These are phyloP conservation scores for Xylaria arbuscula DNA, from an alignment of 2,329 filamentous ascomycete genomes.

Conservation along the genomic window DNA sequence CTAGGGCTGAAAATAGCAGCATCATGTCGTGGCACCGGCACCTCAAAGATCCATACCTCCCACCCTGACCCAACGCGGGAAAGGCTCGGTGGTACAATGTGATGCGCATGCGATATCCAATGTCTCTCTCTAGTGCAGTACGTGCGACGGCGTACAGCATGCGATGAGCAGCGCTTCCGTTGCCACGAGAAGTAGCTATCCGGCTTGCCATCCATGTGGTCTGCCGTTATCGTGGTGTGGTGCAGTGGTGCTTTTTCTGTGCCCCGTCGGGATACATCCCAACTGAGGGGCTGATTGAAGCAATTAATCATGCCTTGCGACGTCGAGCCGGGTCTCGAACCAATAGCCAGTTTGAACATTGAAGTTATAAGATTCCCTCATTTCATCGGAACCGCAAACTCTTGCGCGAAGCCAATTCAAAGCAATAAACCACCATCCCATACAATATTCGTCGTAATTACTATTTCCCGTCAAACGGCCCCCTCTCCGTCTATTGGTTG, in stretches of 20 bases:
- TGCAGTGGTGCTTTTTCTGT: conserved; percentile 28
- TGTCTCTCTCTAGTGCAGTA: background rate
- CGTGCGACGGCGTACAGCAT: conserved; percentile 19
- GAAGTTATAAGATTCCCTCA: conserved; percentile 7
- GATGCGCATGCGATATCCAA: background rate
- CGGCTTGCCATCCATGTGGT: conserved; percentile 14
- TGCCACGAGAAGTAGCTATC: conserved; percentile 20
- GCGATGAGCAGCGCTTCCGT: conserved; percentile 7
- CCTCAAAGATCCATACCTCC: conserved; percentile 19
- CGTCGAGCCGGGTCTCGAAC: conserved; percentile 5
- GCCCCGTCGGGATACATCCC: conserved; percentile 13
- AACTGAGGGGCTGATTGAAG: conserved; percentile 17
- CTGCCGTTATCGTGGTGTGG: conserved; percentile 28
- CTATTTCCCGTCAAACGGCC: background rate
- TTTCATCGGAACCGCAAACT: background rate
- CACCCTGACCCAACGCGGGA: conserved; percentile 8
- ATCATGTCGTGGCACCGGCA: conserved; percentile 26
- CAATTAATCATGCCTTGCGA: conserved; percentile 13
- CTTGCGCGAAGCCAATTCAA: background rate
- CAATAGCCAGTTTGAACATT: conserved; percentile 4
- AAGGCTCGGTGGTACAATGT: conserved; percentile 17
- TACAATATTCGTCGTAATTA: background rate
- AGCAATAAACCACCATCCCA: background rate
- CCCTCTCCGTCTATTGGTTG: background rate
- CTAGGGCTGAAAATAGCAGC: conserved; percentile 34